phyloP scores from a whole-genome alignment of 2,329 filamentous ascomycete genomes.

The Trichoderma gracile region DNA sequence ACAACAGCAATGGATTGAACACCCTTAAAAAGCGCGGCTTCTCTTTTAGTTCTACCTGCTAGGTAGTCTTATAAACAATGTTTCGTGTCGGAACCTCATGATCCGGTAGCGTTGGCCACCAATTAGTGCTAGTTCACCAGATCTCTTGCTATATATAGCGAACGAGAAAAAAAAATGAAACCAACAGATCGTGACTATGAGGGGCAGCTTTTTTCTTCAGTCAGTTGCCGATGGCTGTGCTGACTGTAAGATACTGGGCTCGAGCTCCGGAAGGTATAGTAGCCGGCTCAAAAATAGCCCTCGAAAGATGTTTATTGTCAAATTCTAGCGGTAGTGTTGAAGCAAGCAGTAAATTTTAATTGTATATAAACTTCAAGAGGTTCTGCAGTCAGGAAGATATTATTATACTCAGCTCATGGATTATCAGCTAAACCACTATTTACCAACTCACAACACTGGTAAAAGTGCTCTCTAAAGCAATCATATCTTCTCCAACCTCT shows the following conservation, averaged over 20 bases:
- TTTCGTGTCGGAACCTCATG: not conserved
- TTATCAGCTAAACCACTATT: too few relatives aligned
- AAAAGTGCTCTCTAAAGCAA: too few relatives aligned
- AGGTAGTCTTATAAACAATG: not conserved
- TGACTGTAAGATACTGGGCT: too few relatives aligned
- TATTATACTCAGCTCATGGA: not conserved
- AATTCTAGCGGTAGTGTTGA: too few relatives aligned
- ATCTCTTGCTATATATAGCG: not conserved
- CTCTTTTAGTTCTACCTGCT: too few relatives aligned
- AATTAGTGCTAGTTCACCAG: not conserved
- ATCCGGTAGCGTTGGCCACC: not conserved
- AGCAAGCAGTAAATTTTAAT: too few relatives aligned
- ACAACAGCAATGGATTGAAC: not conserved
- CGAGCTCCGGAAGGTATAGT: not conserved
- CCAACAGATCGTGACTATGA: too few relatives aligned
- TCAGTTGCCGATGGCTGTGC: not conserved
- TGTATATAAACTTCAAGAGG: not conserved
- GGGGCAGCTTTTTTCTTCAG: too few relatives aligned
- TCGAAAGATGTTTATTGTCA: not conserved
- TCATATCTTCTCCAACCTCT: not conserved
- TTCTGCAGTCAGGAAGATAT: not conserved
- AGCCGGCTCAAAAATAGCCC: not conserved
- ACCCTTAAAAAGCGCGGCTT: not conserved
- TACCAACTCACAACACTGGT: not conserved
- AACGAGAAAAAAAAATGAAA: not conserved